A percentile compares a stretch with the other conserved stretches of the same genome.
phyloP scores from a whole-genome alignment of 805 yeast species.

The Yamadazyma endophytica region DNA sequence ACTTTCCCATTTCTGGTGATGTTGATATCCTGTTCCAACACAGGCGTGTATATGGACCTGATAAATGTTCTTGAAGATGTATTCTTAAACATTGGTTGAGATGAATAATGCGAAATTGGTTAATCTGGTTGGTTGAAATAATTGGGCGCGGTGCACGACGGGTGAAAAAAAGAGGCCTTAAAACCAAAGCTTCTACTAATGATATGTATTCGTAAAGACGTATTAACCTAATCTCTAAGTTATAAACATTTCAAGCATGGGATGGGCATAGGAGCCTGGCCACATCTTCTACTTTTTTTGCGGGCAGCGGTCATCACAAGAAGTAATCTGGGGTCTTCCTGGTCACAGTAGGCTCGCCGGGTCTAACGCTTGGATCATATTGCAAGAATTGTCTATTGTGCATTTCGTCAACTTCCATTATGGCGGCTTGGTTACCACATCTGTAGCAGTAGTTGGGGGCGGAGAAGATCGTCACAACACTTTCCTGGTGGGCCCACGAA shows the following conservation, averaged over 20 bases:
- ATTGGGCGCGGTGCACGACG: no score
- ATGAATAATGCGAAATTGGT: background rate
- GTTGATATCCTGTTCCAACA: slow-evolving; percentile 55
- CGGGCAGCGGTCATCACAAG: slow-evolving; percentile 38
- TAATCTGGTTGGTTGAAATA: slow-evolving; percentile 28
- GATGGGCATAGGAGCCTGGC: no score
- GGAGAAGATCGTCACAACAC: slow-evolving; percentile 87
- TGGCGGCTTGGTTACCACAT: slow-evolving; percentile 97
- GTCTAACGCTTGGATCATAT: slow-evolving; percentile 94
- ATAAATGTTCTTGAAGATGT: slow-evolving; percentile 7
- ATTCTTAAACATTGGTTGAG: background rate
- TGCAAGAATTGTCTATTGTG: slow-evolving; percentile 89
- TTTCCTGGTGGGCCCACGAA: slow-evolving; percentile 91
- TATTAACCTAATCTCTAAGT: no score
- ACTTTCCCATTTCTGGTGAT: slow-evolving; percentile 76
- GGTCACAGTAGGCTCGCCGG: slow-evolving; percentile 96
- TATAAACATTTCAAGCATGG: no score
- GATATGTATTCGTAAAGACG: no score
- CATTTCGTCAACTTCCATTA: slow-evolving; percentile 95
- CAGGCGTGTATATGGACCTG: slow-evolving; percentile 38
- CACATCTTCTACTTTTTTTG: no score
- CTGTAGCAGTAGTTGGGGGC: slow-evolving; percentile 97
- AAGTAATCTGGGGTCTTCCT: slow-evolving; percentile 97
- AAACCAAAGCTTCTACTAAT: no score
- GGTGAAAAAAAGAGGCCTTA: no score